Conservation (phyloP, 2,329 filamentous ascomycete species). For the Fusarium sp. region DNA sequence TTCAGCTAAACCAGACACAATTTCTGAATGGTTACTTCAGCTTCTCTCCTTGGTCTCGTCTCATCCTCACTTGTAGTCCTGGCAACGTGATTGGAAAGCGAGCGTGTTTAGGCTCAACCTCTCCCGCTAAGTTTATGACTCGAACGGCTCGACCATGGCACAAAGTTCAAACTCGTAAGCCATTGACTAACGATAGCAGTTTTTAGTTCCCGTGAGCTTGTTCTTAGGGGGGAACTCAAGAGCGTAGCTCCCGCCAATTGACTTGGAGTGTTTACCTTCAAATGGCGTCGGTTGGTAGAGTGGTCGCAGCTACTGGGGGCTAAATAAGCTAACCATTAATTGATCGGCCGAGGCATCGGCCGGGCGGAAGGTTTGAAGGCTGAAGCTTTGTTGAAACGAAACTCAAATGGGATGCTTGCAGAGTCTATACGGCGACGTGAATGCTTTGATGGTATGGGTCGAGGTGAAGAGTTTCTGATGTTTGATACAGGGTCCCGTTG, state of each 20-base stretch:
- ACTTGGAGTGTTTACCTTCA: neutral
- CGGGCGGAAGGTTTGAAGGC: neutral
- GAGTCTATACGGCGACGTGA: neutral
- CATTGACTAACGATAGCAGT: slow-evolving; percentile 4
- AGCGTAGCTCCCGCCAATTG: slow-evolving; percentile 17
- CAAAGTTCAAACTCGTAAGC: neutral
- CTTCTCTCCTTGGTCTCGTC: neutral
- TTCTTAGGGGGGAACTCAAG: neutral
- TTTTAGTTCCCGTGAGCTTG: slow-evolving; percentile 32
- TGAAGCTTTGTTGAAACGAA: neutral
- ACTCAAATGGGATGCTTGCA: neutral
- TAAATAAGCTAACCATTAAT: slow-evolving; percentile 2
- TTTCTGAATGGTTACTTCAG: neutral
- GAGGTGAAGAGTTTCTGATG: neutral
- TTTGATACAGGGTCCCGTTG: neutral
- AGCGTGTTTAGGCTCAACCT: neutral
- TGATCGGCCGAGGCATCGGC: slow-evolving; percentile 23
- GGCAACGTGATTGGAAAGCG: neutral
- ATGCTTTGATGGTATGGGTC: neutral
- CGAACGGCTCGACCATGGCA: neutral
- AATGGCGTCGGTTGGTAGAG: slow-evolving; percentile 7
- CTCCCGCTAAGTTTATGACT: neutral
- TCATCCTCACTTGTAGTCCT: neutral
- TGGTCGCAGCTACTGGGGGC: slow-evolving; percentile 4
- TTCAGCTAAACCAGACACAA: neutral